Conservation (phyloP, 208 protist genomes). For the Endotrypanum monterogeii region DNA sequence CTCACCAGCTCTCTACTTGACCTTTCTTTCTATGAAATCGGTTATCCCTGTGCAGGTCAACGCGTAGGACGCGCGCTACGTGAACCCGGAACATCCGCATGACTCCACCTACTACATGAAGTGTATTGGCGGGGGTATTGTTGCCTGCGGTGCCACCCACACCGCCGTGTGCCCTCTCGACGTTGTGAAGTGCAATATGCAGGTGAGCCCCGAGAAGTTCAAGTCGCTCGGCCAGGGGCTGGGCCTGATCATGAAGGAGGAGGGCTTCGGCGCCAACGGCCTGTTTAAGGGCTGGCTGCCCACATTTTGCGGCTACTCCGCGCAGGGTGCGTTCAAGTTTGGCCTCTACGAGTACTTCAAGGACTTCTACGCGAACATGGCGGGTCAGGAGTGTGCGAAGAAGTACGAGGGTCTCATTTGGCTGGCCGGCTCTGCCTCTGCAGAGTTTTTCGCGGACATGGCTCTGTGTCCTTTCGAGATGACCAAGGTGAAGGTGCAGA, state of each 20-base stretch:
- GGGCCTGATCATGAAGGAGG: conserved; percentile 57
- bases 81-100: too few relatives aligned
- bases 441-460: conserved; percentile 97
- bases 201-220: conserved; percentile 92
- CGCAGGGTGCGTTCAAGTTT: conserved; percentile 95
- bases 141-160: conserved; percentile 96
- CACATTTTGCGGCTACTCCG: conserved; percentile 92
- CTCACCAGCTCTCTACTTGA: too few relatives aligned
- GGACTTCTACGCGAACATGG: conserved; percentile 83
- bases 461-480: conserved; percentile 96
- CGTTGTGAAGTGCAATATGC: conserved; percentile 97
- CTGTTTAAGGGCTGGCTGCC: conserved; percentile 93
- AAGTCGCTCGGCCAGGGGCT: conserved; percentile 76
- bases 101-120: conserved; percentile 97
- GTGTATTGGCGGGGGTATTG: conserved; percentile 92
- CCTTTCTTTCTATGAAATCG: too few relatives aligned
- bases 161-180: conserved; percentile 94
- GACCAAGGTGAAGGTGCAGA: conserved; percentile 94
- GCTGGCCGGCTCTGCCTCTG: conserved; percentile 92
- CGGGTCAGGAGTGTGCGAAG: conserved; percentile 85
- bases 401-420: conserved; percentile 84
- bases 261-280: conserved; percentile 69
- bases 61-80: too few relatives aligned
- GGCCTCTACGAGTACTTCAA: conserved; percentile 96
- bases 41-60: too few relatives aligned